A percentile compares a stretch with the other conserved stretches of the same genome.
Conservation (phyloP, 2,329 filamentous ascomycete genomes). For the Emericellopsis cladophorae region DNA sequence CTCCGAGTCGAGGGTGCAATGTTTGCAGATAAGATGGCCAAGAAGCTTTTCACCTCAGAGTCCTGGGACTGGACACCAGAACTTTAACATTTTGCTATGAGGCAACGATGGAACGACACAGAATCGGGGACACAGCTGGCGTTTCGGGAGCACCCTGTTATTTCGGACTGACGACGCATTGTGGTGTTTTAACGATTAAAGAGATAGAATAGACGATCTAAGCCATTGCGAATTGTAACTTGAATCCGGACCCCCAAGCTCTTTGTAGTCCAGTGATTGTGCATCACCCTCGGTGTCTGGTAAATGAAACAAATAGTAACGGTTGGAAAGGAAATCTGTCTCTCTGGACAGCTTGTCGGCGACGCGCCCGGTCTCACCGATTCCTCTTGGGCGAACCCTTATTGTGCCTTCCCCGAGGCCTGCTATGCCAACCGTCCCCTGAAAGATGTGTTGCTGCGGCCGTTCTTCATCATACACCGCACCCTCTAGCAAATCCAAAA, state of each 20-base stretch:
- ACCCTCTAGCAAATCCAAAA: not conserved
- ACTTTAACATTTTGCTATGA: constrained; percentile 7
- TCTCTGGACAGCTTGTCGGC: no score
- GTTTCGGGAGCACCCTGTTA: no score
- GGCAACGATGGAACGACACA: not conserved
- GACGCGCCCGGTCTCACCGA: no score
- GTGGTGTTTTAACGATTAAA: not conserved
- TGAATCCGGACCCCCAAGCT: constrained; percentile 1
- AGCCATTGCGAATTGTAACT: not conserved
- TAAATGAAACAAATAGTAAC: not conserved
- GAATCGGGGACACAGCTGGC: no score
- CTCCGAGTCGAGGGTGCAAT: constrained; percentile 34
- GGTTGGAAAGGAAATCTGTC: not conserved
- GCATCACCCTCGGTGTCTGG: not conserved
- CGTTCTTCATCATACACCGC: not conserved
- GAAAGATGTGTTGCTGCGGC: not conserved
- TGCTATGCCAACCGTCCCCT: no score
- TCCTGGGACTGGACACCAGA: constrained; percentile 50
- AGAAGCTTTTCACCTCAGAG: constrained; percentile 39
- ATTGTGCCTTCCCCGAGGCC: not conserved
- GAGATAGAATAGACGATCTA: not conserved
- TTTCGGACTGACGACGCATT: not conserved
- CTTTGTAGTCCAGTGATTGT: constrained; percentile 2
- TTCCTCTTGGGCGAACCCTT: not conserved
- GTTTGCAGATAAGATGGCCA: constrained; percentile 36